Evolutionary conservation across 1,284 basidiomycete genomes (phyloP).

Genomic region (Boletus smithii): DNA sequence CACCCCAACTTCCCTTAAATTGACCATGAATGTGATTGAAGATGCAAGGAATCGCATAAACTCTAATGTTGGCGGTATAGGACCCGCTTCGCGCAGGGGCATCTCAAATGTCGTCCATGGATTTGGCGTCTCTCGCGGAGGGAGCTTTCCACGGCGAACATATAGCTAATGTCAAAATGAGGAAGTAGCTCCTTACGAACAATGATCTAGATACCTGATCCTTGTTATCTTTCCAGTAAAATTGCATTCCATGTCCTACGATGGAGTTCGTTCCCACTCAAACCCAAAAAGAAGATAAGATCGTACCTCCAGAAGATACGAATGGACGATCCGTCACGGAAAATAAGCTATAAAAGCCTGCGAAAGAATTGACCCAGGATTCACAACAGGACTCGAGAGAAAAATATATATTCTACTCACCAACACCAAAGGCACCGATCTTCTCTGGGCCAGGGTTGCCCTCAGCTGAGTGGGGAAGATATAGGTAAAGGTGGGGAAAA

Average conservation of each 20-base stretch:
- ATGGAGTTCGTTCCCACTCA: not conserved
- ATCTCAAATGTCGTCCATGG: not conserved
- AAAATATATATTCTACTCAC: conserved; percentile 31
- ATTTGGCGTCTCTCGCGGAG: not conserved
- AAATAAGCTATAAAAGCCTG: conserved; percentile 5
- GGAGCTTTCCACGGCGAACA: not conserved
- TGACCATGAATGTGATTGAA: conserved; percentile 89
- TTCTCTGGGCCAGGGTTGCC: conserved; percentile 80
- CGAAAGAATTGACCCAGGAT: not conserved
- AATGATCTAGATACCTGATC: not conserved
- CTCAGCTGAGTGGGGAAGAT: conserved; percentile 48
- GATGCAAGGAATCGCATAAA: conserved; percentile 87
- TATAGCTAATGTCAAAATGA: not conserved
- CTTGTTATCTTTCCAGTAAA: not conserved
- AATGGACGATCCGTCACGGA: conserved; percentile 2
- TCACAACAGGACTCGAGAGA: not conserved
- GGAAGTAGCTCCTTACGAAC: not conserved
- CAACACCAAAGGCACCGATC: conserved; percentile 81
- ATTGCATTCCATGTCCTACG: not conserved
- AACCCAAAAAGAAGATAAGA: not conserved
- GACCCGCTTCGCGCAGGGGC: not conserved
- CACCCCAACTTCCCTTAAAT: conserved; percentile 71
- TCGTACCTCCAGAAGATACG: conserved; percentile 3
- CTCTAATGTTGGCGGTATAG: conserved; percentile 76
- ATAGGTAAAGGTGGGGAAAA: not conserved